Evolutionary conservation across 495 filamentous ascomycete genomes (phyloP).

Genomic region (Talaromyces trachyspermus): DNA sequence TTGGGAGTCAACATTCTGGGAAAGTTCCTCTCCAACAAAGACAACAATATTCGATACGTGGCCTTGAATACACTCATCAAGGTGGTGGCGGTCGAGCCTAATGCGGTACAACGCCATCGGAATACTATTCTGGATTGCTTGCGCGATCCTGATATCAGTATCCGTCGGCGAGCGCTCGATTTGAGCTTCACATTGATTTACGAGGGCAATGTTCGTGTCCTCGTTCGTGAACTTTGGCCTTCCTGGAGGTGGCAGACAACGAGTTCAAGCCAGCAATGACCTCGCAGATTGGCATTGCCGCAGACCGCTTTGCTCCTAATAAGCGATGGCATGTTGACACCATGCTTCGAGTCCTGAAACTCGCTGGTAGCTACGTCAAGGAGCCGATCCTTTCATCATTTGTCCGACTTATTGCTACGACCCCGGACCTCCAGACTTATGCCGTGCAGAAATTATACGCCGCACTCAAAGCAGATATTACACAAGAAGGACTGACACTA

Average conservation of each 20-base stretch:
- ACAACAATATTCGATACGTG: constrained; percentile 99
- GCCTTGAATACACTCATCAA: constrained; percentile 96
- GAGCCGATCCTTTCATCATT: constrained; percentile 97
- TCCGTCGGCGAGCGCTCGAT: constrained; percentile 86
- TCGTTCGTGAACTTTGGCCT: constrained; percentile 90
- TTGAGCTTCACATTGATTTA: constrained; percentile 98
- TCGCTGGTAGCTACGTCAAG: constrained; percentile 95
- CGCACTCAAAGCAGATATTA: constrained; percentile 88
- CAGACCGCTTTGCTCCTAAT: constrained; percentile 89
- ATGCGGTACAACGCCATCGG: constrained; percentile 91
- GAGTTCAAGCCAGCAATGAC: constrained; percentile 99
- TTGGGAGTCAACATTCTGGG: constrained; percentile 96
- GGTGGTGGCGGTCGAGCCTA: constrained; percentile 95
- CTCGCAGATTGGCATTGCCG: constrained; percentile 91
- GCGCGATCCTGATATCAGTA: constrained; percentile 97
- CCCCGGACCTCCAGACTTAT: constrained; percentile 90
- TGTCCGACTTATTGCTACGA: constrained; percentile 89
- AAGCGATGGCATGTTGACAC: constrained; percentile 98
- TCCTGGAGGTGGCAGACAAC: constrained; percentile 92
- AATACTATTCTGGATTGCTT: constrained; percentile 97
- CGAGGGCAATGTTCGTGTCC: constrained; percentile 85
- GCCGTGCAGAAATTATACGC: constrained; percentile 91
- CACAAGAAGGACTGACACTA: constrained; percentile 88
- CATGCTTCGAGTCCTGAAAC: constrained; percentile 86
- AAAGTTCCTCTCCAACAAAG: constrained; percentile 94